Evolutionary conservation across 2,329 filamentous ascomycete genomes (phyloP), one percentile per base, ranked within the genome.

Genomic region (Aspergillus persii): DNA sequence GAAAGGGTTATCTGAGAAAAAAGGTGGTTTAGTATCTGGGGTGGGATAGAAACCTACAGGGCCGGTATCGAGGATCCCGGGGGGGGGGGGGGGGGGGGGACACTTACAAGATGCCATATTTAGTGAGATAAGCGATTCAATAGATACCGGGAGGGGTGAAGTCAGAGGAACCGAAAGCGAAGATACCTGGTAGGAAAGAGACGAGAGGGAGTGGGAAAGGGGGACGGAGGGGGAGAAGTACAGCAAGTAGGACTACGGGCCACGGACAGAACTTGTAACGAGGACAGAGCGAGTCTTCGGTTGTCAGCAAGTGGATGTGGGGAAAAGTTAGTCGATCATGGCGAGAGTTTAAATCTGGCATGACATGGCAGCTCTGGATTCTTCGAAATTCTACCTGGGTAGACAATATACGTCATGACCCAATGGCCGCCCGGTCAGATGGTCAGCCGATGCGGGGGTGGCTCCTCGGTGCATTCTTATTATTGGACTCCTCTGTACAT

Each of bases 1-100:
- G 77, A 95, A 95, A 30, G 91, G 91, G 74, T 95, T 95, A 27
- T 66, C 61, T 67, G 53, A 12, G 7, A 23, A 26, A 18, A 12
- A 3, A 58, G 12, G 33, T 36, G 8, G 27, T 49, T 49, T 41
- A 49, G n/a, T 50, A 50, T 3, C n/a, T 31, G n/a, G 11, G 3
- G 31, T 31, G n/a, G 11, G 3, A 50, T 36, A 36, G 53, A 30
- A 8, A 12, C 8, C 2, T 9, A 11, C 18, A 23, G 18, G 18
- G 18, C 18, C 18, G 18, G 18, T 8, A 9, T 11, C 15, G 15
- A 26, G 18, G 2, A 8, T 2, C 11, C n/a, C n/a, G n/a, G n/a
- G n/a, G n/a, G n/a, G n/a, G n/a, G n/a, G n/a, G n/a, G n/a, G n/a
- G n/a, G 18, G 18, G 15, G 26, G 39, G 39, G 15, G 49, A 12